Evolutionary conservation across 2,329 filamentous ascomycete species (phyloP).

Genomic region (Alternaria solani): DNA sequence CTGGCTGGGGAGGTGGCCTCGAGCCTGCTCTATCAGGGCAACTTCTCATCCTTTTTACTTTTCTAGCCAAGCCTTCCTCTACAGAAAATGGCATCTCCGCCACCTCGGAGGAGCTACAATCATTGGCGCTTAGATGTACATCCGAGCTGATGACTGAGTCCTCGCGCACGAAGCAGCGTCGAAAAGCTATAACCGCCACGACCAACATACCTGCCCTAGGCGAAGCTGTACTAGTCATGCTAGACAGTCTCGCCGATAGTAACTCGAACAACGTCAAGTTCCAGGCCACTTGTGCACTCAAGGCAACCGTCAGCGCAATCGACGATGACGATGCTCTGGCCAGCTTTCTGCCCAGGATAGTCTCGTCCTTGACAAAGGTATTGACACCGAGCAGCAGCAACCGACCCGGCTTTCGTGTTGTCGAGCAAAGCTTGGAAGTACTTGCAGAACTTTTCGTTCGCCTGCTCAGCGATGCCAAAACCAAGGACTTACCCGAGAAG

Average conservation of each 20-base stretch:
- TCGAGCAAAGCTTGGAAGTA: constrained; percentile 68
- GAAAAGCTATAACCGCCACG: constrained; percentile 61
- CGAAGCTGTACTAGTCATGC: constrained; percentile 79
- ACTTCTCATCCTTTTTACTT: constrained; percentile 82
- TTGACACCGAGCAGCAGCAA: constrained; percentile 73
- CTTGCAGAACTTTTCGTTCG: constrained; percentile 59
- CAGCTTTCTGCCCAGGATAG: constrained; percentile 85
- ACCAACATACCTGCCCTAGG: constrained; percentile 79
- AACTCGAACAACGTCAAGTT: constrained; percentile 73
- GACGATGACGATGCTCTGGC: constrained; percentile 78
- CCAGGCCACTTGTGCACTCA: constrained; percentile 71
- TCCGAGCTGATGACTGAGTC: constrained; percentile 70
- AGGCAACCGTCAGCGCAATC: constrained; percentile 68
- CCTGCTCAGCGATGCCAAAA: constrained; percentile 58
- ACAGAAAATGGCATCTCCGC: constrained; percentile 57
- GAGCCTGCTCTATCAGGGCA: constrained; percentile 79
- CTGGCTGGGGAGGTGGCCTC: constrained; percentile 81
- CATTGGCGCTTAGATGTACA: constrained; percentile 75
- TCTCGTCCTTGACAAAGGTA: constrained; percentile 81
- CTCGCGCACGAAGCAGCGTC: constrained; percentile 58
- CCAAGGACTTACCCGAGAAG: constrained; percentile 35
- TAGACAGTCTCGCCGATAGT: constrained; percentile 75
- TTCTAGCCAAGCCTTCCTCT: constrained; percentile 77
- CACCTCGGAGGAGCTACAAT: constrained; percentile 76
- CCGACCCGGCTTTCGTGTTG: constrained; percentile 67